Base-by-base conservation (phyloP, 2,329 filamentous ascomycete genomes). In the Fusarium sacchari region DNA sequence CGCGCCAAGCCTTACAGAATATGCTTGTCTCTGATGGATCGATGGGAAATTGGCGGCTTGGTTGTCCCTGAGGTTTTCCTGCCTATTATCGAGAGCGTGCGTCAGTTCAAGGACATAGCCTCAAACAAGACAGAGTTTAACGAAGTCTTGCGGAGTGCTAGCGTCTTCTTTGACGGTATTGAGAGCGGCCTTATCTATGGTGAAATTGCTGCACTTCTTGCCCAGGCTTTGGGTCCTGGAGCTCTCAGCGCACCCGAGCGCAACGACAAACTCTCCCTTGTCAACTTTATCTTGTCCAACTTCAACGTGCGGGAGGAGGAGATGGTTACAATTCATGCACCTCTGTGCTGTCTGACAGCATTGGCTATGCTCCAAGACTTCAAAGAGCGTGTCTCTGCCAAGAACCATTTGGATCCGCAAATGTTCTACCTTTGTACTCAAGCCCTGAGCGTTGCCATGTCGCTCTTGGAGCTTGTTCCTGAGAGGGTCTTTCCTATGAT, bases 251-350 rank as follows among this genome's bases (percentile, higher is more conserved):
- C 80, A 8, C 82, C 84, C 9, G 86, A 90, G 63, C 88, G 87
- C 58, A 83, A 88, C 69, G 88, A 89, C 62, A 91, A 92, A 69
- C 85, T 98, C 60, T 88, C 89, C 26, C 86, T 98, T 46, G 91
- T 95, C 60, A 89, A 88, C 69, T 99, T 98, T 81, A 92, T 98
- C 61, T 84, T 98, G 72, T 84, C 89, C 10, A 92, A 96, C 75
- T 99, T 99, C 86, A 98, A 98, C 81, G 89, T 98, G 56, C 90
- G 92, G 60, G 96, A 99, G 82, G 96, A 98, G 81, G 97, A 99
- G 79, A 98, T 99, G 96, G 83, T 97, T 22, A 90, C 93, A 5
- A 85, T 94, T 28, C 96, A 98, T 82, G 93, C 95, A 36, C 96
- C 96, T 39, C 83, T 97, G 34, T 88, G 93, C 60, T 82, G 81